These are phyloP conservation scores for Yarrowia hollandica DNA, from an alignment of 805 yeast genomes.

Conservation along the genomic window DNA sequence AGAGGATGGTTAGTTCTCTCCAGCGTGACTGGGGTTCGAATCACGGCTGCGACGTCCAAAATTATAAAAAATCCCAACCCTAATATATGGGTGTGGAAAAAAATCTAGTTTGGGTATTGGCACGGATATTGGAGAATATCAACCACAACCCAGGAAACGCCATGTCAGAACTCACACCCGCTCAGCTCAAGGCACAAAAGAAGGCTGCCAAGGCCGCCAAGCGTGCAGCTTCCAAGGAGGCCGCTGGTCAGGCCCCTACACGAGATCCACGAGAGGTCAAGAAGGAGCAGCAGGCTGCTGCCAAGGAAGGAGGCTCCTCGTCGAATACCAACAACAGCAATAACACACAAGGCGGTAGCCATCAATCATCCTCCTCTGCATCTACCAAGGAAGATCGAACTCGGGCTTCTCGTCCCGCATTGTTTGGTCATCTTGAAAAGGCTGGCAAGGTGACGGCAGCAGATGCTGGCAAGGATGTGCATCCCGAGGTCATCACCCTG, in stretches of 20 bases:
- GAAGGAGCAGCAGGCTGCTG: slow-evolving; percentile 15
- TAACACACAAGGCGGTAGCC: slow-evolving; percentile 9
- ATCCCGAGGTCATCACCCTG: slow-evolving; percentile 77
- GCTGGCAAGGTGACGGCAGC: slow-evolving; percentile 46
- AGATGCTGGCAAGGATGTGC: slow-evolving; percentile 58
- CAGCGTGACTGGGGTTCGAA: neutral
- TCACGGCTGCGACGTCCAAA: neutral
- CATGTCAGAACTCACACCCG: slow-evolving; percentile 53
- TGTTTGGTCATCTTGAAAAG: slow-evolving; percentile 44
- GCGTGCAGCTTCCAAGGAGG: slow-evolving; percentile 82
- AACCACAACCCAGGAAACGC: no score
- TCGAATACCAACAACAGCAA: slow-evolving; percentile 27
- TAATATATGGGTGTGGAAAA: neutral
- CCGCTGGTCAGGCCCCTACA: slow-evolving; percentile 46
- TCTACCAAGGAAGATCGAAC: slow-evolving; percentile 15
- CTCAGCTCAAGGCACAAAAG: slow-evolving; percentile 82
- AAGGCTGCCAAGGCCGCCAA: slow-evolving; percentile 90
- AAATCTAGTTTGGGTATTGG: neutral
- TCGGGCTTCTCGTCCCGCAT: slow-evolving; percentile 36
- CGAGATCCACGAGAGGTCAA: slow-evolving; percentile 41
- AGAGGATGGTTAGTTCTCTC: no score
- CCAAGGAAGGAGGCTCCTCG: slow-evolving; percentile 24
- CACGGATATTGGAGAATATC: neutral
- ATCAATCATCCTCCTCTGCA: slow-evolving; percentile 9
- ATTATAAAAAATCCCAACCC: neutral